Evolutionary conservation across 2,329 filamentous ascomycete species (phyloP), one percentile per base, ranked within the genome.

Genomic region (Aspergillus fischeri): DNA sequence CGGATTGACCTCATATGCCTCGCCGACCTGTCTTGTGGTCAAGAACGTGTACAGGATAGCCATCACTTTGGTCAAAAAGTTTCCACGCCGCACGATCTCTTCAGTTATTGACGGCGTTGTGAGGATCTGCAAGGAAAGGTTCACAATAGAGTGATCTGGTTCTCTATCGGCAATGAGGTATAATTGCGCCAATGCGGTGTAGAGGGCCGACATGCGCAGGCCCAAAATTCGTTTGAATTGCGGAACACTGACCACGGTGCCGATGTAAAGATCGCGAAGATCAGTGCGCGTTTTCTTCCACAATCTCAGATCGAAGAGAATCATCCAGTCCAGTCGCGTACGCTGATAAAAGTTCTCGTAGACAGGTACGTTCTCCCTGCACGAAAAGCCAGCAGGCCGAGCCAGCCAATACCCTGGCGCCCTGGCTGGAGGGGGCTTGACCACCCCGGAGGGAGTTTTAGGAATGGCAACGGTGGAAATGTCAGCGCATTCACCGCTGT

Each of bases 61-160:
- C 83, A 97, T 89, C 42, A 99, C 81, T 64, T 91, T 96, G 8
- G 92, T 97, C 63, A 99, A 80, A 70, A 99, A 99, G 73, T 99
- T 99, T 28, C 92, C 93, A 49, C 92, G 85, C 67, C 96, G 90
- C 8, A 99, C 91, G 51, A 97, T 90, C 75, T 99, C 95, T 48
- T 92, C 90, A 0, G 93, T 97, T 63, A 99, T 97, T 0, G 93
- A 96, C 1, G 94, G 92, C 0, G 94, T 97, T 0, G 94, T 99
- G 60, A 99, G 80, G 85, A 99, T 95, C 71, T 99, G 94, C 29
- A 97, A 79, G 4, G 93, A 97, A 41, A 99, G 84, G 70, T 97
- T 97, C 80, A 99, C 96, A 70, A 99, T 97, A 10, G 93, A 97
- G 74, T 97, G 93, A 69, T 99, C 94, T 2, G 94, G 94, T 72